Evolutionary conservation across 106 monocot genomes (phyloP), one percentile per base, ranked within the genome.

Genomic region (Platanthera guangdongensis): DNA sequence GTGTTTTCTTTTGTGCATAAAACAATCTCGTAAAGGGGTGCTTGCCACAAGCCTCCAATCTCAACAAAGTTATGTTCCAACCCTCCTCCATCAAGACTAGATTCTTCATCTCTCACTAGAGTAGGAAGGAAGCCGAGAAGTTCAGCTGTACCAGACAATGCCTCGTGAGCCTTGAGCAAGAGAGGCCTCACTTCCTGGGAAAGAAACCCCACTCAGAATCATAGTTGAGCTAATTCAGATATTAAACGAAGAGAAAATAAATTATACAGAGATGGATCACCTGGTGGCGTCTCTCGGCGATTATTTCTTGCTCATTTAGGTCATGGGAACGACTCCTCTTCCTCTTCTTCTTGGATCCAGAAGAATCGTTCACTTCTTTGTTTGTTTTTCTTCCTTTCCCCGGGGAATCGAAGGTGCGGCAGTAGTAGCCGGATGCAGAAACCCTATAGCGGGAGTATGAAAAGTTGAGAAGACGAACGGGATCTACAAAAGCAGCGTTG

Each of bases 21-120:
- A 75, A 86, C 70, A 13, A 97, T 97, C 89, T 91, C 89, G 63
- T 78, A 97, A 7, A 83, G 78, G 25, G 91, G 84, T 19, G 94
- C 87, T 39, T 90, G 87, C 84, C 91, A 90, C 12, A 74, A 52
- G 51, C 78, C 78, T 52, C 89, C 97, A 21, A 97, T 81, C 47
- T 91, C 83, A 9, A 94, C 68, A 79, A 97, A 94, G 70, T 86
- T 77, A 5, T 69, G 63, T 8, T 82, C 84, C 14, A 67, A 65
- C 30, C 7, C 67, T 54, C 45, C 54, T 8, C 1, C 47, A 53
- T 63, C 55, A 76, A 1, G 3, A n/a, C 47, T 11, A 25, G 16
- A 39, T 9, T 57, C 78, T n/a, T 76, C 82, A 13, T 76, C 80
- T 47, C 79, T 76, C 47, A 86, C 57, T 18, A 90, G 19, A 25